Evolutionary conservation across 2,329 filamentous ascomycete species (phyloP).

Genomic region (Rhytidhysteron rufulum): DNA sequence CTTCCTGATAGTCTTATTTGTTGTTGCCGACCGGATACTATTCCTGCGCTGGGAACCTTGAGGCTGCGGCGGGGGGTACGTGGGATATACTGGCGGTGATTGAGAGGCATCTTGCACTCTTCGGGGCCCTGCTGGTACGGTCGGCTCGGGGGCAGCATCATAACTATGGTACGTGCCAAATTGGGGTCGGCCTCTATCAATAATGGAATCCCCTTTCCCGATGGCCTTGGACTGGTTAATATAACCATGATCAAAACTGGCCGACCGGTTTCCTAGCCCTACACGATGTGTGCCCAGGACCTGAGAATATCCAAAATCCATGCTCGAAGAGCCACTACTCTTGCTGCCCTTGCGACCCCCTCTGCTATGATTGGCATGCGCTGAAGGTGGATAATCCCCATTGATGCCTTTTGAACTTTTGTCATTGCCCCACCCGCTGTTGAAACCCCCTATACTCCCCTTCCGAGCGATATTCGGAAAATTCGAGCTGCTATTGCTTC

Average conservation of each 20-base stretch:
- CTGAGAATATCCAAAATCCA: conserved; percentile 61
- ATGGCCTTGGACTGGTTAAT: conserved; percentile 17
- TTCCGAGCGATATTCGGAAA: conserved; percentile 40
- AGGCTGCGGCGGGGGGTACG: conserved; percentile 36
- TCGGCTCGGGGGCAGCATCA: conserved; percentile 83
- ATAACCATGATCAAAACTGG: conserved; percentile 64
- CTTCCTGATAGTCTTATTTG: conserved; percentile 41
- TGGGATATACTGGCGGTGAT: conserved; percentile 37
- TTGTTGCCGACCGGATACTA: conserved; percentile 58
- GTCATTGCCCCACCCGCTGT: conserved; percentile 12
- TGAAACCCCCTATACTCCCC: conserved; percentile 31
- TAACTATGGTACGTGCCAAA: conserved; percentile 54
- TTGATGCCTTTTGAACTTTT: conserved; percentile 20
- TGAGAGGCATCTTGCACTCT: conserved; percentile 41
- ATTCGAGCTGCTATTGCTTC: conserved; percentile 79
- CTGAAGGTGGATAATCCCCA: conserved; percentile 24
- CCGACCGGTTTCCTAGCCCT: conserved; percentile 56
- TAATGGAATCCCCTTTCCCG: conserved; percentile 40
- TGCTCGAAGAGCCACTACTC: conserved; percentile 65
- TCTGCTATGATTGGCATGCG: conserved; percentile 20
- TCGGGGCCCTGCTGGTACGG: conserved; percentile 75
- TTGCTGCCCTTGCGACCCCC: conserved; percentile 63
- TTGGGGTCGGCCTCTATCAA: conserved; percentile 42
- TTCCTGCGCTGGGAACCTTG: conserved; percentile 51
- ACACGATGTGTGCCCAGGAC: conserved; percentile 57